Evolutionary conservation across 208 protist species (phyloP).

Genomic region (Leishmania aethiopica): DNA sequence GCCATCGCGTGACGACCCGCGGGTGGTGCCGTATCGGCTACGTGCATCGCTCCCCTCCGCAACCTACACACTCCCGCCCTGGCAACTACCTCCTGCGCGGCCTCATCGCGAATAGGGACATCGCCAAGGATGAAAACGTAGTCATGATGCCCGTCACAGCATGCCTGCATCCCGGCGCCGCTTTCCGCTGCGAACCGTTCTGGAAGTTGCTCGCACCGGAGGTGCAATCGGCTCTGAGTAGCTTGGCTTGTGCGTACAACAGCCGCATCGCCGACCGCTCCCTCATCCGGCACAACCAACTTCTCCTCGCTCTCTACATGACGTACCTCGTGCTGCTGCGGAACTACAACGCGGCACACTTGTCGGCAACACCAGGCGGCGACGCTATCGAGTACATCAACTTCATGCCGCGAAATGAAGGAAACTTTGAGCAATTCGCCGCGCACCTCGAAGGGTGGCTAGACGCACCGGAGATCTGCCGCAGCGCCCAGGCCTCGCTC

Average conservation of each 20-base stretch:
- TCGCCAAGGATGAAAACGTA: constrained; percentile 73
- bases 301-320: constrained; percentile 82
- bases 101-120: constrained; percentile 79
- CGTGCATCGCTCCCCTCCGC: constrained; percentile 32
- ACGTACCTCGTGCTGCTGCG: constrained; percentile 63
- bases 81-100: constrained; percentile 44
- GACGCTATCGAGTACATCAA: constrained; percentile 67
- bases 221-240: constrained; percentile 17
- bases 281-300: constrained; percentile 80
- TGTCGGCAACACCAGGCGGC: constrained; percentile 28
- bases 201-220: constrained; percentile 45
- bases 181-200: constrained; percentile 49
- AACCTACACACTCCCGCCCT: neutral
- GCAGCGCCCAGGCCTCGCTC: constrained; percentile 43
- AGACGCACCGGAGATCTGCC: constrained; percentile 55
- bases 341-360: constrained; percentile 26
- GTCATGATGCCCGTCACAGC: constrained; percentile 71
- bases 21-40: constrained; percentile 68
- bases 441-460: constrained; percentile 64
- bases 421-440: constrained; percentile 73
- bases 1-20: constrained; percentile 60
- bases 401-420: constrained; percentile 81
- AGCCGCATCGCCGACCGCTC: constrained; percentile 62
- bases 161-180: constrained; percentile 58
- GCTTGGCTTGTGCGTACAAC: constrained; percentile 37